phyloP scores from a whole-genome alignment of 2,329 filamentous ascomycete species.

The Fusarium kyushuense region DNA sequence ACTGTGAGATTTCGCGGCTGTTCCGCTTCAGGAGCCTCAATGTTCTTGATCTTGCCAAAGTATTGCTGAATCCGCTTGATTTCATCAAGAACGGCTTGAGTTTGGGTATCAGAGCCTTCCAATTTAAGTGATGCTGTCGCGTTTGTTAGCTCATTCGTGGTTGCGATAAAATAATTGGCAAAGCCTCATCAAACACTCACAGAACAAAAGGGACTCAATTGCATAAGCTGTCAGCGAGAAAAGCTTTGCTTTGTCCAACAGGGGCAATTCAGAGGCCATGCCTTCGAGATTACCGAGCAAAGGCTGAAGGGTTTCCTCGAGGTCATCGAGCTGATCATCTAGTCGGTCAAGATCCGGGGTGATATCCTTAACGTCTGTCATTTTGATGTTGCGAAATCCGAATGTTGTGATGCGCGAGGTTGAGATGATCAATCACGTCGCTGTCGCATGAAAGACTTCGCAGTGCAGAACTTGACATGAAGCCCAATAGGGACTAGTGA shows the following conservation, averaged over 20 bases:
- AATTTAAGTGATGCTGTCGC: slow-evolving; percentile 76
- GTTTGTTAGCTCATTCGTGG: slow-evolving; percentile 3
- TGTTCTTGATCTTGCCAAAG: slow-evolving; percentile 88
- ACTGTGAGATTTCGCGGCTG: slow-evolving; percentile 67
- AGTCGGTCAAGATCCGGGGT: slow-evolving; percentile 78
- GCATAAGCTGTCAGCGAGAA: slow-evolving; percentile 90
- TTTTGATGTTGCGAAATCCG: slow-evolving; percentile 37
- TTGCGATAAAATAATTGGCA: background rate
- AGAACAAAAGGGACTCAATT: slow-evolving; percentile 90
- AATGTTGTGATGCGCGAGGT: slow-evolving; percentile 14
- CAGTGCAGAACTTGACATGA: slow-evolving; percentile 39
- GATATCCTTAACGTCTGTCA: slow-evolving; percentile 66
- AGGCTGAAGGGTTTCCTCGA: slow-evolving; percentile 81
- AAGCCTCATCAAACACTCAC: slow-evolving; percentile 57
- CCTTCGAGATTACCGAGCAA: slow-evolving; percentile 75
- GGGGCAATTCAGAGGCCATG: slow-evolving; percentile 80
- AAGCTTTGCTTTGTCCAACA: slow-evolving; percentile 96
- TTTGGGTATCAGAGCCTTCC: slow-evolving; percentile 82
- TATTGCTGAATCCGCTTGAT: slow-evolving; percentile 89
- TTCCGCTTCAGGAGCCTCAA: slow-evolving; percentile 66
- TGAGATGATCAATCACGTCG: slow-evolving; percentile 30
- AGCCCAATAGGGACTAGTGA: slow-evolving; percentile 34
- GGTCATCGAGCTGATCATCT: slow-evolving; percentile 80
- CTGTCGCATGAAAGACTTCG: slow-evolving; percentile 41
- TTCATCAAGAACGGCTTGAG: slow-evolving; percentile 87